phyloP scores from a whole-genome alignment of 768 basidiomycete species.

The Amanita phalloides region DNA sequence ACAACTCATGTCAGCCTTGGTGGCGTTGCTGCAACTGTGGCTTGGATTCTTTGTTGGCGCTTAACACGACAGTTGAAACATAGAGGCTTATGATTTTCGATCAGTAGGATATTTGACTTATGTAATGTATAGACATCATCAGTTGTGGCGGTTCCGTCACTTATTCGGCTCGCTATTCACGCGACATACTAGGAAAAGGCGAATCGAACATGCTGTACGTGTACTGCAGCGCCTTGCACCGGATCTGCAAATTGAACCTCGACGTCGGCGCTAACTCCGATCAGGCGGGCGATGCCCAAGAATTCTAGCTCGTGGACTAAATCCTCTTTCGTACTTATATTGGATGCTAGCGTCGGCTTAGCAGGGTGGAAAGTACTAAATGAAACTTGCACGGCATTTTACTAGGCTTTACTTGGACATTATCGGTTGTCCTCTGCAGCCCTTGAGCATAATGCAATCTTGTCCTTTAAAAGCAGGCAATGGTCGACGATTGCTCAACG shows the following conservation, averaged over 20 bases:
- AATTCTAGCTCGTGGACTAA: background rate
- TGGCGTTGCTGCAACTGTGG: conserved; percentile 18
- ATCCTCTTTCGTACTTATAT: background rate
- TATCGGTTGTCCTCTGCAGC: background rate
- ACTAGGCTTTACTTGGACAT: background rate
- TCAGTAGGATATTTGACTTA: background rate
- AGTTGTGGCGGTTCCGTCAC: too few species aligned
- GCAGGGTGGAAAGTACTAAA: too few species aligned
- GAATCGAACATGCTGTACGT: background rate
- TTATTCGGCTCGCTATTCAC: too few species aligned
- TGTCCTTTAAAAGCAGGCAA: background rate
- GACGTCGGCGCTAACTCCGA: background rate
- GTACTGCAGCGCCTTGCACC: too few species aligned
- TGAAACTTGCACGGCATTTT: background rate
- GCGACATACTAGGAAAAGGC: too few species aligned
- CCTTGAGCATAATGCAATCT: background rate
- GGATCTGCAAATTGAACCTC: background rate
- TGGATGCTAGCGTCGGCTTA: background rate
- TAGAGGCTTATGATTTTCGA: conserved; percentile 8
- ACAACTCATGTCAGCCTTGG: conserved; percentile 32
- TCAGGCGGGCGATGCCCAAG: background rate
- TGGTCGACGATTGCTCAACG: background rate
- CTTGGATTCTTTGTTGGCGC: conserved; percentile 19
- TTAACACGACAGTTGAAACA: conserved; percentile 17
- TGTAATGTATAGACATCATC: background rate